Base-by-base conservation (phyloP, 257 asterid species). In the Primulina tabacum region DNA sequence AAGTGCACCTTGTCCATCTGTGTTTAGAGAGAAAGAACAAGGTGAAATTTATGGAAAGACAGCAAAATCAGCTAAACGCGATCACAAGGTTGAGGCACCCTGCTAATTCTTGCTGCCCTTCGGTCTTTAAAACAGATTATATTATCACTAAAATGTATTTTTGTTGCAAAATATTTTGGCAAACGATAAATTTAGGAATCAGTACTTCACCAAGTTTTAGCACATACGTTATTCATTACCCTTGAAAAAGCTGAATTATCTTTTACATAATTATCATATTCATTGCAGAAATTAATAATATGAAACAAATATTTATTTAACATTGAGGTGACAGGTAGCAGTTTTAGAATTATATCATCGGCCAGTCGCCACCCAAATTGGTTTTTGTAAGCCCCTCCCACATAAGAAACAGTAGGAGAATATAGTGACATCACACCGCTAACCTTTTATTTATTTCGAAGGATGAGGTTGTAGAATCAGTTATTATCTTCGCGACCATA, bases 401-500 rank as follows among this genome's bases (percentile, higher is more conserved):
- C 53, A 43, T 24, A 8, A 38, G 17, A 12, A 43, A 43, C 52
- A 40, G 52, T 10, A 43, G 53, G 53, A 43, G 53, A 43, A 10
- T 43, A 11, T 40, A 43, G 6, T 12, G n/a, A 50, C 21, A 14
- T 20, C 57, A 50, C 8, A 50, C 2, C 21, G 5, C 57, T 50
- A 50, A 50, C 57, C 88, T 83, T 77, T 75, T 68, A 81, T 82
- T 80, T 71, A 74, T 80, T 79, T 77, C 64, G 65, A 68, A 57
- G 76, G 75, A 68, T n/a, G 67, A 72, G 71, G 40, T 68, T 66
- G 63, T 28, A 62, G 65, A 76, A 76, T 82, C 71, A 91, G 20
- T 77, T 87, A 74, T 76, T 60, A n/a, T 88, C 90, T 80, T 94
- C 97, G 16, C 78, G 84, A 60, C 97, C 97, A 64, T 86, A 94